Conservation (phyloP, 202 grass and related monocot genomes). For the Schoenoplectus tabernaemontani region DNA sequence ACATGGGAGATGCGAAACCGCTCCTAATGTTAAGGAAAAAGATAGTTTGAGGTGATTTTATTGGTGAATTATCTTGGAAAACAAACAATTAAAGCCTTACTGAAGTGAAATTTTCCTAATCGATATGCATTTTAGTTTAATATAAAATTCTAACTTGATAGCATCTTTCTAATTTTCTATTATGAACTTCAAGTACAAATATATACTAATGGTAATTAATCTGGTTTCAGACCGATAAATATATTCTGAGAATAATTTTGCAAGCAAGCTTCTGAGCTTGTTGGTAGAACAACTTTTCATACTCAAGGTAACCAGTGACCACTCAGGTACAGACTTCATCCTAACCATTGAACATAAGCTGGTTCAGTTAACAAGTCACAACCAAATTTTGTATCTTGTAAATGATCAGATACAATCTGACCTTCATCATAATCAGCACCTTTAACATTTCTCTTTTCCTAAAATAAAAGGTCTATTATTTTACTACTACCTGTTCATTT, state of each 20-base stretch:
- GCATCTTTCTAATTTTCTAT: not conserved
- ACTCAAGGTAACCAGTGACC: not conserved
- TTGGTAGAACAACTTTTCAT: not conserved
- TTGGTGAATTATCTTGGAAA: not conserved
- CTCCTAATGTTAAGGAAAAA: conserved; percentile 25
- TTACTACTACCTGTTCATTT: not conserved
- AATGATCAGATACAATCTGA: not conserved
- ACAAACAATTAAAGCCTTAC: not conserved
- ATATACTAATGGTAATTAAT: not conserved
- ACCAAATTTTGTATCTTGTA: not conserved
- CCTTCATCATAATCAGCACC: not conserved
- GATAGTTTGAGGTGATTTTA: not conserved
- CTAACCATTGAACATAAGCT: not conserved
- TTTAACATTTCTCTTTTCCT: not conserved
- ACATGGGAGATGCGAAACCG: conserved; percentile 52
- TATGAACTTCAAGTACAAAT: too few relatives aligned
- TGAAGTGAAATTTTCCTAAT: not conserved
- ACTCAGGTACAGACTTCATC: not conserved
- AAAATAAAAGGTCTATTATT: not conserved
- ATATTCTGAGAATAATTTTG: not conserved
- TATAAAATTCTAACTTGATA: too few relatives aligned
- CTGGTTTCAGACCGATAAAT: not conserved
- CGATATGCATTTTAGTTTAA: not conserved
- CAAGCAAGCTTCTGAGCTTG: not conserved
- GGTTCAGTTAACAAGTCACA: not conserved